phyloP scores from a whole-genome alignment of 2,329 filamentous ascomycete species.

The Arthrobotrys sphaeroides region DNA sequence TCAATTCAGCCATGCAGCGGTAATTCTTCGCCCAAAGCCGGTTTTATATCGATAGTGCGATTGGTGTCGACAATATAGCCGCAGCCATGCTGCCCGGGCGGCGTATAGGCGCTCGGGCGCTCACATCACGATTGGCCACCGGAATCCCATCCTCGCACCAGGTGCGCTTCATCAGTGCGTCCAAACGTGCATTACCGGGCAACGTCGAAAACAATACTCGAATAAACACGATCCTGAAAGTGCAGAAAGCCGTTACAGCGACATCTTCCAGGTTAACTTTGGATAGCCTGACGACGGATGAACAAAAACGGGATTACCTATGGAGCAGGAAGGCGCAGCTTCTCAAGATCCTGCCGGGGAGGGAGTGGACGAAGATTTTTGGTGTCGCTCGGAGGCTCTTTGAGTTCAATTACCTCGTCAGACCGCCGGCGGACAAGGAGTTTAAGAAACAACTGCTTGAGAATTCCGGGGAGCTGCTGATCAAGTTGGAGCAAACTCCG shows the following conservation, averaged over 20 bases:
- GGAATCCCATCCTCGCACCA: background rate
- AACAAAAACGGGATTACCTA: conserved; percentile 8
- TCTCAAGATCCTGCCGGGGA: background rate
- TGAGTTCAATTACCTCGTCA: conserved; percentile 16
- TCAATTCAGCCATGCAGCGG: too few relatives aligned
- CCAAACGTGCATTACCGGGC: background rate
- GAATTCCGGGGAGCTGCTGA: background rate
- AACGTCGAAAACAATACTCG: conserved; percentile 4
- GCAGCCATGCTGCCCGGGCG: background rate
- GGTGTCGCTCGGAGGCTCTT: conserved; percentile 20
- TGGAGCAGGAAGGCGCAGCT: conserved; percentile 26
- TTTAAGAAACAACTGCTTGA: conserved; percentile 10
- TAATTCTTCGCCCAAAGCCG: background rate
- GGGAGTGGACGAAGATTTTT: conserved; percentile 19
- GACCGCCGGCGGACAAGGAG: background rate
- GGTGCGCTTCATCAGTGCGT: background rate
- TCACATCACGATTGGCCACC: background rate
- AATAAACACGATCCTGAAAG: background rate
- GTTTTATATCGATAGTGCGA: background rate
- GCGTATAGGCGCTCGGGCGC: background rate
- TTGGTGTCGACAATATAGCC: background rate
- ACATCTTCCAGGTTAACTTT: background rate
- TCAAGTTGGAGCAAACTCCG: conserved; percentile 5
- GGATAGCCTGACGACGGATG: conserved; percentile 5
- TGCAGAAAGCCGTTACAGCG: conserved; percentile 17